Percentiles rank a stretch among this genome's conserved stretches.
These are phyloP conservation scores for Starmerella bombicola DNA, from an alignment of 805 yeast genomes.

Conservation along the genomic window DNA sequence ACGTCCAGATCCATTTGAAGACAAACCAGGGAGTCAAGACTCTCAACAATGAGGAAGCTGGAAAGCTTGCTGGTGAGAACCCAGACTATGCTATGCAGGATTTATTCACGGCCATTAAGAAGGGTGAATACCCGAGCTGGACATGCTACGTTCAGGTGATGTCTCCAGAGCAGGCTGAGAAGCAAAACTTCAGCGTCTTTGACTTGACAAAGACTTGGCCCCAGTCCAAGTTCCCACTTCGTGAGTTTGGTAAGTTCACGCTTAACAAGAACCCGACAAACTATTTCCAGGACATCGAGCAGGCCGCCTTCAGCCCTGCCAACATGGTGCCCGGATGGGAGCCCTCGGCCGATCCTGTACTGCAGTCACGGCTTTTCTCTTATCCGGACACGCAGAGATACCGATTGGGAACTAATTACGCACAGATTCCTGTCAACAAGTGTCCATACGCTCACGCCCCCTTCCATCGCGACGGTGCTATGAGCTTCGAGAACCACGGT, in stretches of 20 bases:
- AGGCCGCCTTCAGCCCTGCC: slow-evolving; percentile 57
- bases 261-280: slow-evolving; percentile 46
- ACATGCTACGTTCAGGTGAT: slow-evolving; percentile 47
- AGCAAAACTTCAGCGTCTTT: slow-evolving; percentile 37
- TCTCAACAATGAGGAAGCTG: slow-evolving; percentile 37
- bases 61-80: slow-evolving; percentile 34
- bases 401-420: slow-evolving; percentile 58
- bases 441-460: slow-evolving; percentile 42
- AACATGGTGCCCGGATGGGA: slow-evolving; percentile 66
- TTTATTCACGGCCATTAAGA: slow-evolving; percentile 36
- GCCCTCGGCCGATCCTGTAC: slow-evolving; percentile 65
- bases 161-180: slow-evolving; percentile 45
- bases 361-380: slow-evolving; percentile 64
- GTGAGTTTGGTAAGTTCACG: slow-evolving; percentile 43
- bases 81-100: slow-evolving; percentile 41
- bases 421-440: slow-evolving; percentile 51
- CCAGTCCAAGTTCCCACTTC: slow-evolving; percentile 42
- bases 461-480: slow-evolving; percentile 52
- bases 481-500: slow-evolving; percentile 40
- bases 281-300: slow-evolving; percentile 42
- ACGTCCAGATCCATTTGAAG: slow-evolving; percentile 42
- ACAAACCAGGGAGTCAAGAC: slow-evolving; percentile 41
- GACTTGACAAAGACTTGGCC: slow-evolving; percentile 52
- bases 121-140: slow-evolving; percentile 40
- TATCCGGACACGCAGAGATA: slow-evolving; percentile 68